These are phyloP conservation scores for Albatrellus ellisii DNA, from an alignment of 768 basidiomycete genomes.

Conservation along the genomic window DNA sequence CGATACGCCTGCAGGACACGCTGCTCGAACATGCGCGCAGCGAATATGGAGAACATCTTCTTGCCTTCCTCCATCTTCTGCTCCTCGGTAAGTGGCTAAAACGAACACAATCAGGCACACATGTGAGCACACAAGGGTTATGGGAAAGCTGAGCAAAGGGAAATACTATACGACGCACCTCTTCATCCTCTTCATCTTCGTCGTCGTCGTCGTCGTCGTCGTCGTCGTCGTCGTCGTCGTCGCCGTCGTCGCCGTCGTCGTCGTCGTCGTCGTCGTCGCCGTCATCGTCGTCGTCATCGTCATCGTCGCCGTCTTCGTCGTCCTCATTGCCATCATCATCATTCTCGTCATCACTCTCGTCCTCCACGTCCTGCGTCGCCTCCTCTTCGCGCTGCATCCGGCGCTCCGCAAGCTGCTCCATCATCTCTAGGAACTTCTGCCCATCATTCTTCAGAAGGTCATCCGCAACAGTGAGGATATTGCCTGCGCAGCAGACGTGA, in stretches of 20 bases:
- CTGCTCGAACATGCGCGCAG: constrained; percentile 99
- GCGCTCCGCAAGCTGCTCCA: constrained; percentile 95
- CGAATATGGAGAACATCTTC: constrained; percentile 99
- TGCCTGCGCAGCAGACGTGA: constrained; percentile 57
- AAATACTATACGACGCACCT: constrained; percentile 1
- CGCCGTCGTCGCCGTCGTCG: constrained; percentile 37
- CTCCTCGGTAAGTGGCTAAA: constrained; percentile 77
- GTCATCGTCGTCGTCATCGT: constrained; percentile 38
- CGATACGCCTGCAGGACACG: constrained; percentile 93
- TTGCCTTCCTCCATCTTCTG: constrained; percentile 99
- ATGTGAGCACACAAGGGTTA: constrained; percentile 3
- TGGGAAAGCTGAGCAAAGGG: background rate
- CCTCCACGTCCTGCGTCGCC: constrained; percentile 30
- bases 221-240: constrained; percentile 35
- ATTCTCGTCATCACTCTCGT: constrained; percentile 35
- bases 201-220: constrained; percentile 39
- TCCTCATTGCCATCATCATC: constrained; percentile 37
- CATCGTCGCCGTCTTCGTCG: constrained; percentile 36
- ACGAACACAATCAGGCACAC: constrained; percentile 9
- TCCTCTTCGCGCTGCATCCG: constrained; percentile 85
- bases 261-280: constrained; percentile 39
- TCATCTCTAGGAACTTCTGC: constrained; percentile 99
- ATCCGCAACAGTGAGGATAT: constrained; percentile 96
- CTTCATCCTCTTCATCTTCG: constrained; percentile 36
- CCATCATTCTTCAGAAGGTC: constrained; percentile 98